These are phyloP conservation scores for Diospyros lotus DNA, from an alignment of 148 eudicot genomes.

Conservation along the genomic window DNA sequence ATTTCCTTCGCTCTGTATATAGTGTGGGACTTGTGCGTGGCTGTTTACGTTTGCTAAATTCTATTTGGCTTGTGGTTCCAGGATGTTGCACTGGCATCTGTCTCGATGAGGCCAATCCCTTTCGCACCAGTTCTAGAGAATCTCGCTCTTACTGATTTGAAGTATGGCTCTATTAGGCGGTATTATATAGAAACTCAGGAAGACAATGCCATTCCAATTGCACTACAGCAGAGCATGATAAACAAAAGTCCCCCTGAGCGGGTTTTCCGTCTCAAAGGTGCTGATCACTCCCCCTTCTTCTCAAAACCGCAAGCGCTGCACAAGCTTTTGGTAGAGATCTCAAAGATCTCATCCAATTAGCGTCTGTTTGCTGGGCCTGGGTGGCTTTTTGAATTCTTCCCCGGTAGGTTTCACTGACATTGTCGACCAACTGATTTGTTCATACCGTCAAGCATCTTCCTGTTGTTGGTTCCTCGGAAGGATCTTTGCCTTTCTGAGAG, in stretches of 20 bases:
- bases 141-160: conserved; percentile 52
- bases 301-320: conserved; percentile 94
- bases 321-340: conserved; percentile 65
- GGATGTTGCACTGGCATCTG: conserved; percentile 89
- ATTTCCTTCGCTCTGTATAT: not conserved
- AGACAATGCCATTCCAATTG: conserved; percentile 63
- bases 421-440: too few relatives aligned
- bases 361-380: not conserved
- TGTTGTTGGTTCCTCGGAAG: too few relatives aligned
- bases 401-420: not conserved
- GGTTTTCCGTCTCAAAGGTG: conserved; percentile 70
- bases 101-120: conserved; percentile 90
- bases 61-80: conserved; percentile 19
- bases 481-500: not conserved
- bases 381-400: not conserved
- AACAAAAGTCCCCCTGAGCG: conserved; percentile 64
- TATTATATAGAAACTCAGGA: conserved; percentile 74
- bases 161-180: conserved; percentile 70
- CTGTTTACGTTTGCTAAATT: conserved; percentile 6
- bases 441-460: too few relatives aligned
- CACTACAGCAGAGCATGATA: conserved; percentile 58
- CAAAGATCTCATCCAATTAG: conserved; percentile 34
- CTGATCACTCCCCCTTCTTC: conserved; percentile 95
- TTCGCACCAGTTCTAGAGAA: conserved; percentile 81
- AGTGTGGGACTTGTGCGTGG: not conserved